These are phyloP conservation scores for Ordospora pajunii DNA, from an alignment of 371 early-diverging fungal genomes.

Conservation along the genomic window DNA sequence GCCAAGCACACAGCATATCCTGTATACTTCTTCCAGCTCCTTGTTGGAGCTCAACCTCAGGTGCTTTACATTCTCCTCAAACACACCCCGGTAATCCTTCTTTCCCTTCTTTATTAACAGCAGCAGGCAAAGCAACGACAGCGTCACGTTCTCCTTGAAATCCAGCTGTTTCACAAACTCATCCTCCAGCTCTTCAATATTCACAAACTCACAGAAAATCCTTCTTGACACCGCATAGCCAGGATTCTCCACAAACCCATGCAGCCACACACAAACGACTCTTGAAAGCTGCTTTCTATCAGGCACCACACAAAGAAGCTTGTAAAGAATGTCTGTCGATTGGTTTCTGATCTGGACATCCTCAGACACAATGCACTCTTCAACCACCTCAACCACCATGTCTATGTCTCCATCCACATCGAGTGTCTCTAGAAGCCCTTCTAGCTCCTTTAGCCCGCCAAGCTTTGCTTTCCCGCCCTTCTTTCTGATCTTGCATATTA, in stretches of 20 bases:
- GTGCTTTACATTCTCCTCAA: background rate
- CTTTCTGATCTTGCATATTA: slow-evolving; percentile 7
- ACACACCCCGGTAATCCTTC: background rate
- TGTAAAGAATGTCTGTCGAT: slow-evolving; percentile 9
- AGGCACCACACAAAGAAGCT: background rate
- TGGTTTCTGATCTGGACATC: background rate
- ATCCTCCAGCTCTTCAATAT: background rate
- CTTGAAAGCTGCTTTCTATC: background rate
- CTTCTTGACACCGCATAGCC: background rate
- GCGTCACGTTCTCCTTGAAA: background rate
- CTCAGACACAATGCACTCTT: background rate
- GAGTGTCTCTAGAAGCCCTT: background rate
- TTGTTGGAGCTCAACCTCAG: background rate
- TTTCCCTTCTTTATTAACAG: background rate
- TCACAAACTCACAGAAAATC: slow-evolving; percentile 15
- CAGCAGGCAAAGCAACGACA: background rate
- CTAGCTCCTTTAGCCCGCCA: background rate
- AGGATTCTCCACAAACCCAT: slow-evolving; percentile 18
- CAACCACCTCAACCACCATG: background rate
- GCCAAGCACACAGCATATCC: background rate
- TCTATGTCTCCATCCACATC: background rate
- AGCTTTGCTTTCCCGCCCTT: background rate
- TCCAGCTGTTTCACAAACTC: slow-evolving; percentile 5
- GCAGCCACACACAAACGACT: slow-evolving; percentile 1
- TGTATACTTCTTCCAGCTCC: slow-evolving; percentile 3